Base-by-base conservation (phyloP, 2,329 filamentous ascomycete genomes). In the Xylariales sp. region DNA sequence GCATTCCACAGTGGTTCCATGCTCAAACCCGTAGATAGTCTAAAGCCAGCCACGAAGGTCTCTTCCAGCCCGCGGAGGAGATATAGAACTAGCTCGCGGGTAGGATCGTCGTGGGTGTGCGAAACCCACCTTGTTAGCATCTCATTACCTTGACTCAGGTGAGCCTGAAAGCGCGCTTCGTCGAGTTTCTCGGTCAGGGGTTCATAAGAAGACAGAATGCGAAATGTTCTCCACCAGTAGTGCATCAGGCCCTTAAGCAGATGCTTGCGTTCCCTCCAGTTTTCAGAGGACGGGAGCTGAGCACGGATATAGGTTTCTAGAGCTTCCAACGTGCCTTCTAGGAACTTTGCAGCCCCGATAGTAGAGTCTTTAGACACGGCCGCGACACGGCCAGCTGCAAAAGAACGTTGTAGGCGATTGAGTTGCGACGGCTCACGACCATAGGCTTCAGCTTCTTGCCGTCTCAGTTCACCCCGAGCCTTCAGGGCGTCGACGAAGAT, bases 1-100 rank as follows among this genome's bases (percentile, higher is more conserved):
- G 69, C 55, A 31, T 78, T 76, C 91, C 90, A 95, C 4, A 95
- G 71, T 7, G 68, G 60, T 56, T 93, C 86, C 86, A 94, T 93
- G 50, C 80, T 83, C 10, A 89, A 67, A 0, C 88, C 89, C 2
- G 84, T 89, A 0, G 71, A 80, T 11, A 94, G 66, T 42, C 80
- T 80, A 65, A 89, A 90, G 2, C 79, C 81, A 12, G 78, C 73
- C 18, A 77, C 73, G 55, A 95, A 91, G 37, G 73, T 72, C 28
- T 65, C 65, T 31, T 73, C 63, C 2, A 83, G 54, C 5, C 62
- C 67, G 1, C 61, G 53, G 1, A 69, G 51, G 25, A 78, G 55
- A 8, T 56, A 48, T 1, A 55, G 51, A 4, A 69, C 54, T n/a
- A 79, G 62, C 2, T 64, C 55, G 3, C 52, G 56, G 24, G 61